Conservation (phyloP, 768 basidiomycete species). For the Russula sp. region DNA sequence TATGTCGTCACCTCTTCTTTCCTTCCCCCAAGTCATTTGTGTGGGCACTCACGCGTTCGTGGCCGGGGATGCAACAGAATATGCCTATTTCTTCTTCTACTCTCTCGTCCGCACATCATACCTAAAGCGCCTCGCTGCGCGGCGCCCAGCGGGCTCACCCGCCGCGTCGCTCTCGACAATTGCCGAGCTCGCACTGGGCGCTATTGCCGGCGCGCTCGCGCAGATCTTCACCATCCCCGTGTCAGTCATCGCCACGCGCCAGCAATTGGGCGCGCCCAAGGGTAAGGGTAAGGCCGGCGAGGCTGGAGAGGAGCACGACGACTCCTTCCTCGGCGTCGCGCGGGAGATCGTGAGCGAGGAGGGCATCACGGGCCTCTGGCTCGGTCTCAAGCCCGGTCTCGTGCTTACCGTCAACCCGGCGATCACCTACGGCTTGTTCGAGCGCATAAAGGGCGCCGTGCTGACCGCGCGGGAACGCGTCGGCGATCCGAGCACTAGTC, state of each 20-base stretch:
- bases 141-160: slow-evolving; percentile 53
- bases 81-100: slow-evolving; percentile 99
- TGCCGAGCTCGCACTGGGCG: slow-evolving; percentile 82
- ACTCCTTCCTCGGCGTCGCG: slow-evolving; percentile 74
- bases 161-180: slow-evolving; percentile 59
- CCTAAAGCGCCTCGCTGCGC: slow-evolving; percentile 57
- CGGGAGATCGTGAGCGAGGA: slow-evolving; percentile 86
- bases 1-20: slow-evolving; percentile 42
- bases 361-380: slow-evolving; percentile 83
- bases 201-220: slow-evolving; percentile 86
- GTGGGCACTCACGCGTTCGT: not conserved
- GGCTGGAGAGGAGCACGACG: slow-evolving; percentile 35
- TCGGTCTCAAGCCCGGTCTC: slow-evolving; percentile 84
- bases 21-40: not conserved
- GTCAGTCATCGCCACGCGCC: slow-evolving; percentile 93
- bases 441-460: slow-evolving; percentile 75
- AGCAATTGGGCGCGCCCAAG: slow-evolving; percentile 67
- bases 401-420: slow-evolving; percentile 97
- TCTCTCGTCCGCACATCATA: slow-evolving; percentile 82
- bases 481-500: slow-evolving; percentile 39
- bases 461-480: slow-evolving; percentile 46
- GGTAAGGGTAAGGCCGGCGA: not conserved
- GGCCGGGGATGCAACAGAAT: slow-evolving; percentile 43
- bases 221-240: slow-evolving; percentile 99
- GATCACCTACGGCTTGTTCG: slow-evolving; percentile 94